Base-by-base conservation (phyloP, 23 red algal genomes). In the Gracilaria vermiculophylla region DNA sequence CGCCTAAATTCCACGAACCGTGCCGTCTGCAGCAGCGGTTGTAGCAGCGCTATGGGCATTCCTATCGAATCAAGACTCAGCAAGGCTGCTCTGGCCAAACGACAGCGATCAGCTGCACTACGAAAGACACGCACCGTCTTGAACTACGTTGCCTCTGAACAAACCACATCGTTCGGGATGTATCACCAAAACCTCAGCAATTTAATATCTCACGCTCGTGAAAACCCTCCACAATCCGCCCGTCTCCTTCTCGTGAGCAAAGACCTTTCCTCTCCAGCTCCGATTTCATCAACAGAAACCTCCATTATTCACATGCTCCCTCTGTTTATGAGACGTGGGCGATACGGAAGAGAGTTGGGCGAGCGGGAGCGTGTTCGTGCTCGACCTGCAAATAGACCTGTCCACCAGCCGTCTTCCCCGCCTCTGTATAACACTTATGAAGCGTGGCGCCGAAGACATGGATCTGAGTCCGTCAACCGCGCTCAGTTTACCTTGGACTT, bases 21-120 rank as follows among this genome's bases (percentile, higher is more conserved):
- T n/a, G 12, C 58, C 58, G 1, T 35, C 4, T 9, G 35, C 12
- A 14, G 5, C 52, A 17, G 11, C 12, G 11, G 52, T 31, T 27
- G 3, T 19, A 60, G 27, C 7, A 73, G 13, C 40, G 8, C 37
- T 40, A 73, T 73, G 67, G 67, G 67, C 4, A 73, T 73, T 47
- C 67, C 67, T 29, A 73, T 73, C 36, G 67, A 73, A 13, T 28
- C 67, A 73, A 42, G 67, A 27, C 67, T 73, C 40, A 73, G 67
- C 25, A 73, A 73, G 36, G 67, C 67, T 1, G 67, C 67, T 9
- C 67, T 73, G 16, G 67, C 42, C 4, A 73, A 73, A 14, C 32
- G 67, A 48, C 67, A 73, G 67, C 67, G 67, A 73, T 73, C 23
- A 73, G 67, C 67, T 17, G 67, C 67, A 42, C 35, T 73, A 40